phyloP scores from a whole-genome alignment of 106 monocot species.

The Dendrobium huoshanense region DNA sequence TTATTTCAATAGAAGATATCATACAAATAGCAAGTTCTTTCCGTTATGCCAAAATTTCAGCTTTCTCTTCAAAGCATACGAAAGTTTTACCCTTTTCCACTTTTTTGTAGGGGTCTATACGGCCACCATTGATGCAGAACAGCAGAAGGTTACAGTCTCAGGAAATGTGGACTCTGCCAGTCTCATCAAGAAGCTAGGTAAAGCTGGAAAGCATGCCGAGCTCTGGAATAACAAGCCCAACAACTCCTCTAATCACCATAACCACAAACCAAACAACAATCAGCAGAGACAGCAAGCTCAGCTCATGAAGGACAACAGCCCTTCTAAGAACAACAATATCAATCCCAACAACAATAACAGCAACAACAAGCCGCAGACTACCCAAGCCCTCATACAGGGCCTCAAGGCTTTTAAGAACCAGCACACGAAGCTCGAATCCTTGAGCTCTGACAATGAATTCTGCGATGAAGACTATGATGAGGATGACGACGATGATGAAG shows the following conservation, averaged over 20 bases:
- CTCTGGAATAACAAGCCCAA: conserved; percentile 42
- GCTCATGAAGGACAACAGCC: not conserved
- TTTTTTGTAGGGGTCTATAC: conserved; percentile 52
- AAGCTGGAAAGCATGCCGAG: conserved; percentile 69
- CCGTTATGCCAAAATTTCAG: not conserved
- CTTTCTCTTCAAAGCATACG: not conserved
- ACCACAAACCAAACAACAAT: conserved; percentile 7
- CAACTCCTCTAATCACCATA: conserved; percentile 13
- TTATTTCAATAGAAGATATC: not conserved
- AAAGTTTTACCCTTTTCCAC: not conserved
- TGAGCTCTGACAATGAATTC: conserved; percentile 41
- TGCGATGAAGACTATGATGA: conserved; percentile 12
- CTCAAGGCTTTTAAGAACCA: conserved; percentile 42
- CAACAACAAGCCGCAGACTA: conserved; percentile 8
- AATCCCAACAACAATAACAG: not conserved
- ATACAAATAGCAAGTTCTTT: not conserved
- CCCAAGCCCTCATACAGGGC: conserved; percentile 43
- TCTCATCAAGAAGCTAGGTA: conserved; percentile 53
- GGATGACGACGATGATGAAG: conserved; percentile 16
- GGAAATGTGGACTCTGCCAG: conserved; percentile 59
- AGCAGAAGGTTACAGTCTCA: conserved; percentile 63
- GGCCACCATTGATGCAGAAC: conserved; percentile 47
- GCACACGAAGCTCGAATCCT: conserved; percentile 22
- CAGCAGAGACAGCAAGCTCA: conserved; percentile 15
- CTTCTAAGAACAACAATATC: not conserved